Conservation (phyloP, 495 filamentous ascomycete species). For the Beverwykella pulmonaria region DNA sequence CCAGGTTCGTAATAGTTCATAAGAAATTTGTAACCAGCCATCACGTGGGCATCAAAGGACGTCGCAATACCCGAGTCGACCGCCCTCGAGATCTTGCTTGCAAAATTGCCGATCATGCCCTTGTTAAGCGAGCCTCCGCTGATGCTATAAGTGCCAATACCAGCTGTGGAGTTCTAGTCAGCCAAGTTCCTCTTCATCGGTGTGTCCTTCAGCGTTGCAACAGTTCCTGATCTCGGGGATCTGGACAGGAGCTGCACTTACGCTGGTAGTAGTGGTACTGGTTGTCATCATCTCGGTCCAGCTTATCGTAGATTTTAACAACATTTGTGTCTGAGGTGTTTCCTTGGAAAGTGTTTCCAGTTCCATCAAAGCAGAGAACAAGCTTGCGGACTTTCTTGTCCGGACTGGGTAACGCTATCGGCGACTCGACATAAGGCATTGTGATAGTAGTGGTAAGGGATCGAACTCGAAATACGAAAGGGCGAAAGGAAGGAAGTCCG, state of each 20-base stretch:
- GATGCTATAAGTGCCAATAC: conserved; percentile 28
- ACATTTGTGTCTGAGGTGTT: conserved; percentile 45
- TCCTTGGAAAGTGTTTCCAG: conserved; percentile 43
- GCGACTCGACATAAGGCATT: too few species aligned
- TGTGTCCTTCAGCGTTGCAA: too few species aligned
- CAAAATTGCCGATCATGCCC: not conserved
- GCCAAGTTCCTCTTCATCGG: not conserved
- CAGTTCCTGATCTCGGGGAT: not conserved
- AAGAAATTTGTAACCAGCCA: conserved; percentile 24
- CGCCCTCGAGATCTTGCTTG: not conserved
- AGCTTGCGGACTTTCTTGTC: conserved; percentile 10
- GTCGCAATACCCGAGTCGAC: conserved; percentile 23
- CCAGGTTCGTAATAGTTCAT: conserved; percentile 28
- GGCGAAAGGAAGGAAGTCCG: too few species aligned
- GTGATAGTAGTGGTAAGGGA: too few species aligned
- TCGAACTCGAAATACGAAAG: too few species aligned
- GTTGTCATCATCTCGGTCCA: conserved; percentile 35
- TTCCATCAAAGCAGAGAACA: conserved; percentile 50
- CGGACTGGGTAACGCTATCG: too few species aligned
- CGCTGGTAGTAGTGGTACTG: conserved; percentile 42
- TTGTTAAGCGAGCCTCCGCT: not conserved
- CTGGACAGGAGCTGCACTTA: conserved; percentile 5
- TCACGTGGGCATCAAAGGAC: conserved; percentile 21
- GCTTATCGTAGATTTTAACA: conserved; percentile 44
- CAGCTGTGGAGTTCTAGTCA: conserved; percentile 9